Evolutionary conservation across 371 early-diverging fungal genomes (phyloP), one percentile per base, ranked within the genome.

Genomic region (Mortierella sp.): DNA sequence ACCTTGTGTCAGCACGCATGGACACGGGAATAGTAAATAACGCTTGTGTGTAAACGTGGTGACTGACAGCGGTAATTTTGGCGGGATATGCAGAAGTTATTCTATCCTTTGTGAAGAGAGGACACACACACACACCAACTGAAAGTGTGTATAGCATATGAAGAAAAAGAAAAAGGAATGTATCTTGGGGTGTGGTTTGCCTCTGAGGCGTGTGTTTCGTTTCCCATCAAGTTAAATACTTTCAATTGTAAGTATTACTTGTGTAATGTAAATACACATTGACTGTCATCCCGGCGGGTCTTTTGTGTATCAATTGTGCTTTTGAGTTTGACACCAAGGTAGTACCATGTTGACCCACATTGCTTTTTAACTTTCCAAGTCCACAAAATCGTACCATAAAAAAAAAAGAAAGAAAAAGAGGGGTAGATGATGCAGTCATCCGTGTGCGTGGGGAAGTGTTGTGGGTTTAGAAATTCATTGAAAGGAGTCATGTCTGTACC

Each of bases 401-500:
- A 15, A 50, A 9, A 21, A 15, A 50, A 15, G 21, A 50, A 19
- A 50, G 50, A n/a, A 52, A 52, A 40, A 21, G 28, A 65, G 47
- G 61, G 28, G 7, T 41, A 52, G 19, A 52, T 1, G 52, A 52
- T 43, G 43, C 15, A 15, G 9, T 9, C 15, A 15, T 43, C 0
- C 6, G 43, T 43, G 16, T 52, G 21, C 19, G 2, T 52, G 52
- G 13, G 43, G 13, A 43, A 19, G 13, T 48, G 48, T 48, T 6
- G 19, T 48, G 43, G 15, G 43, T 11, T 43, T 52, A n/a, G 7
- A 52, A 52, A n/a, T 13, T 52, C 52, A 19, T 16, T 52, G 21
- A n/a, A 52, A 52, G n/a, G 48, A 5, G 48, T 40, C 58, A 15
- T 11, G 52, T 52, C 28, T 66, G 43, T 86, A 95, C 95, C 95